Evolutionary conservation across 208 protist genomes (phyloP).

Genomic region (Borovskyia barvae): DNA sequence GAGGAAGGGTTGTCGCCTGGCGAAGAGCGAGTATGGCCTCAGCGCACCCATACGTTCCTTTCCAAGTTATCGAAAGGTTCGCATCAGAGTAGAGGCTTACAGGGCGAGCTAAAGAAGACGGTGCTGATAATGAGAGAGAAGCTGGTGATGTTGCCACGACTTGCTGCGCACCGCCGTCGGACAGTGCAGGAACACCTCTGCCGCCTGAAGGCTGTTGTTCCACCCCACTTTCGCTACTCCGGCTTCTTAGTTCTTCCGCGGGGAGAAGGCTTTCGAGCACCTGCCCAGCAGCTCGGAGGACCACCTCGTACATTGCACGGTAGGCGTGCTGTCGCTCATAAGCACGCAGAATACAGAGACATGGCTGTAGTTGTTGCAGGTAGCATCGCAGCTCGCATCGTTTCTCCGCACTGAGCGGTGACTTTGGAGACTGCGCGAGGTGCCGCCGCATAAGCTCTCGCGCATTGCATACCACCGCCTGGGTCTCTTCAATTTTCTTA

Average conservation of each 20-base stretch:
- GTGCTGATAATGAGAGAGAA: too few relatives aligned
- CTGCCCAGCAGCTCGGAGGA: constrained; percentile 6
- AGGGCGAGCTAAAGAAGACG: not conserved
- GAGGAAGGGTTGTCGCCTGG: constrained; percentile 96
- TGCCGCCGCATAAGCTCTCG: constrained; percentile 19
- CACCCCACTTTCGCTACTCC: too few relatives aligned
- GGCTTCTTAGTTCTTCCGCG: too few relatives aligned
- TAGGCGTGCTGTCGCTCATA: constrained; percentile 21
- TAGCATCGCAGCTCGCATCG: constrained; percentile 5
- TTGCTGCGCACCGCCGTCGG: too few relatives aligned
- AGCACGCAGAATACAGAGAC: constrained; percentile 33
- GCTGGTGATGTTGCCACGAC: too few relatives aligned
- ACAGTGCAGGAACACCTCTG: too few relatives aligned
- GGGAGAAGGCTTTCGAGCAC: constrained; percentile 10
- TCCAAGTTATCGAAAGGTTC: constrained; percentile 3
- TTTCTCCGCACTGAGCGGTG: not conserved
- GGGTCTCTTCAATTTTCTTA: constrained; percentile 27
- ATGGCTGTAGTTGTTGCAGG: constrained; percentile 29
- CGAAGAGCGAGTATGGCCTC: constrained; percentile 95
- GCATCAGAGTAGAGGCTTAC: not conserved
- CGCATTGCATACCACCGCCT: constrained; percentile 9
- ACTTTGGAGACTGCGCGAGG: not conserved
- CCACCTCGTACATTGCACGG: constrained; percentile 10
- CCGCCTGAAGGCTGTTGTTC: too few relatives aligned
- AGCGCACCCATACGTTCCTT: constrained; percentile 92